Percentiles rank a stretch among this genome's conserved stretches.
Conservation (phyloP, 1,284 basidiomycete genomes). For the Vanrija sp. region DNA sequence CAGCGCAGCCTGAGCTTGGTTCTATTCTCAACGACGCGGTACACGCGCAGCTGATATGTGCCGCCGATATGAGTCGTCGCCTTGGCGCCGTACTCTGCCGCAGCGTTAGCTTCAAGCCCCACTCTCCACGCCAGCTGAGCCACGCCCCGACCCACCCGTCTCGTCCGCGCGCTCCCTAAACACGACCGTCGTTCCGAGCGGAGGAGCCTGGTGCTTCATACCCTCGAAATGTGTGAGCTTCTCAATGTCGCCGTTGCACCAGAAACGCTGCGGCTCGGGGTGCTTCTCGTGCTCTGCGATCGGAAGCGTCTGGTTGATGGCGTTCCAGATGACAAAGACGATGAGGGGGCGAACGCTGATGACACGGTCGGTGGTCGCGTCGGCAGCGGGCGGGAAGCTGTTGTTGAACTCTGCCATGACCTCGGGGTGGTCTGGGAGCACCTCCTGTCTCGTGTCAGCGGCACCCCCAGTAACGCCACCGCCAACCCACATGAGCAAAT, state of each 20-base stretch:
- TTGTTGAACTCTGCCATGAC: constrained; percentile 36
- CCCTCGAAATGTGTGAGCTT: constrained; percentile 62
- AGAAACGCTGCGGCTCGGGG: constrained; percentile 68
- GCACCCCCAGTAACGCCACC: too few relatives aligned
- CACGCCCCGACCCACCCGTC: constrained; percentile 5
- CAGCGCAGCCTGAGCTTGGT: constrained; percentile 72
- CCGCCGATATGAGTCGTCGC: constrained; percentile 20
- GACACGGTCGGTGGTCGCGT: constrained; percentile 23
- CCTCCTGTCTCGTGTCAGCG: constrained; percentile 19
- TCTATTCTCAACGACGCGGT: constrained; percentile 65
- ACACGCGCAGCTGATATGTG: constrained; percentile 56
- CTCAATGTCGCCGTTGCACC: constrained; percentile 62
- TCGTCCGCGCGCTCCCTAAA: constrained; percentile 25
- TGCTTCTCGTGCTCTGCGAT: constrained; percentile 56
- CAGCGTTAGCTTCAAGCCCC: constrained; percentile 1
- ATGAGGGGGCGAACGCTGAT: constrained; percentile 72
- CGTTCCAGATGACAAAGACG: constrained; percentile 80
- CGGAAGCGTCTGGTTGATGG: constrained; percentile 77
- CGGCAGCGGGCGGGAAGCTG: constrained; percentile 20
- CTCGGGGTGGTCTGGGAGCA: constrained; percentile 14
- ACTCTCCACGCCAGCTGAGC: too few relatives aligned
- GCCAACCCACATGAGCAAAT: constrained; percentile 11
- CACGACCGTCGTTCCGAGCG: constrained; percentile 43
- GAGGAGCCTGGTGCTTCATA: constrained; percentile 29
- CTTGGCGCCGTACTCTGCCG: constrained; percentile 12